Evolutionary conservation across 192 early-diverging fungal species (phyloP).

Genomic region (Spizellomyces sp.): DNA sequence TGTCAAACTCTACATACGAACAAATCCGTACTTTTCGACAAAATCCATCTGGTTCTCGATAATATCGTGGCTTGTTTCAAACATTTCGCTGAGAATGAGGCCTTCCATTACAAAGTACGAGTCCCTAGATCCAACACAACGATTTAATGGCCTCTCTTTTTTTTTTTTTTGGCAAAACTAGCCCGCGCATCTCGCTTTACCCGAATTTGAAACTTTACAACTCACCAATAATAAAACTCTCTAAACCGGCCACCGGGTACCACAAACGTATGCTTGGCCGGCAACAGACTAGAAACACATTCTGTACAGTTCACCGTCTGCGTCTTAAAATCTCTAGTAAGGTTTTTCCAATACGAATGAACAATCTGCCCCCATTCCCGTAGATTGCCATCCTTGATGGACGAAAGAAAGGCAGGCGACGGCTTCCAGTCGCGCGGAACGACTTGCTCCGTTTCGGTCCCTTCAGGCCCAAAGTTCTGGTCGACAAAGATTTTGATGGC

Average conservation of each 20-base stretch:
- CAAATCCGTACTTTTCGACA: conserved; percentile 65
- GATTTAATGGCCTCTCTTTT: background rate
- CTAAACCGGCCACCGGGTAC: conserved; percentile 75
- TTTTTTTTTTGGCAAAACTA: no score
- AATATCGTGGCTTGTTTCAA: conserved; percentile 48
- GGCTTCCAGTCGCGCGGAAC: conserved; percentile 38
- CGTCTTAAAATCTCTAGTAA: conserved; percentile 58
- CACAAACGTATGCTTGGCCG: conserved; percentile 62
- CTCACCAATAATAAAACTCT: conserved; percentile 72
- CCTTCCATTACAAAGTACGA: conserved; percentile 70
- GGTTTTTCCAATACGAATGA: conserved; percentile 59
- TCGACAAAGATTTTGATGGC: conserved; percentile 53
- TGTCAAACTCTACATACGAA: conserved; percentile 53
- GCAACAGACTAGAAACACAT: conserved; percentile 59
- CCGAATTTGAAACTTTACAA: no score
- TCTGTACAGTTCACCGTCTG: conserved; percentile 47
- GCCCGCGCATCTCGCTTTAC: no score
- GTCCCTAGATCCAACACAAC: conserved; percentile 36
- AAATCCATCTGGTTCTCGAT: conserved; percentile 66
- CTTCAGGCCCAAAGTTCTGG: conserved; percentile 58
- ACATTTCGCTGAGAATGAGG: conserved; percentile 56
- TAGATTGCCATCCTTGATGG: conserved; percentile 48
- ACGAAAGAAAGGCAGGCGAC: conserved; percentile 47
- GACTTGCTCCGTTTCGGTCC: conserved; percentile 50
- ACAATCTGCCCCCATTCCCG: conserved; percentile 50